Percentiles rank a stretch among this genome's conserved stretches.
These are phyloP conservation scores for Phylloporus gajari DNA, from an alignment of 1,284 basidiomycete genomes.

Conservation along the genomic window DNA sequence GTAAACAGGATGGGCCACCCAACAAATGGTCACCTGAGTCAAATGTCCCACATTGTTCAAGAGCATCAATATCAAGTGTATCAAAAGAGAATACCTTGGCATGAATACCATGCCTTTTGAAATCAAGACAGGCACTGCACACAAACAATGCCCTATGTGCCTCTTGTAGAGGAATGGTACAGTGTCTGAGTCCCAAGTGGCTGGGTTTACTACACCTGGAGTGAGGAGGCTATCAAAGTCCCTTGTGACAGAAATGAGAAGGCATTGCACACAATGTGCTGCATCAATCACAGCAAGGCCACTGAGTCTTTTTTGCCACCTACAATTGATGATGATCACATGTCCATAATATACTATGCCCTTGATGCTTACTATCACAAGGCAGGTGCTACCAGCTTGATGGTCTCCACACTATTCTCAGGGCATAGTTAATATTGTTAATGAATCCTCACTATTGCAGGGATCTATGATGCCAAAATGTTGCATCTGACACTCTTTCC, in stretches of 20 bases:
- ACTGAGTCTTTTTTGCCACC: constrained; percentile 78
- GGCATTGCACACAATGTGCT: constrained; percentile 76
- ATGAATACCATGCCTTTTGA: constrained; percentile 83
- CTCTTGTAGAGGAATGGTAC: constrained; percentile 92
- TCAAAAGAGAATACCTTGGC: constrained; percentile 25
- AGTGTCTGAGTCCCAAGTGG: constrained; percentile 77
- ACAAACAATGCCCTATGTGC: constrained; percentile 97
- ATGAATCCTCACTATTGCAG: constrained; percentile 75
- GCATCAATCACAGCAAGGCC: constrained; percentile 37
- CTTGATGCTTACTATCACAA: constrained; percentile 92
- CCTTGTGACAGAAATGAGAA: constrained; percentile 82
- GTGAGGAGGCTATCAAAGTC: constrained; percentile 86
- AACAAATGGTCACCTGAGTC: too few relatives aligned
- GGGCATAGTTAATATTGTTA: constrained; percentile 76
- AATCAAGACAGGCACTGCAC: constrained; percentile 98
- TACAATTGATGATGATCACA: constrained; percentile 84
- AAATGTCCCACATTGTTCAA: too few relatives aligned
- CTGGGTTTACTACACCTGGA: constrained; percentile 93
- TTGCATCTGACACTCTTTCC: constrained; percentile 75
- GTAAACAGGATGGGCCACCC: too few relatives aligned
- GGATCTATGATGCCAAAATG: constrained; percentile 83
- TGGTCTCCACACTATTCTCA: constrained; percentile 43
- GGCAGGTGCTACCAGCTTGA: constrained; percentile 52
- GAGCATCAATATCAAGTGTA: constrained; percentile 34
- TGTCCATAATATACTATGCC: constrained; percentile 86